Conservation (phyloP, 2,329 filamentous ascomycete species). For the Periconia sp. region DNA sequence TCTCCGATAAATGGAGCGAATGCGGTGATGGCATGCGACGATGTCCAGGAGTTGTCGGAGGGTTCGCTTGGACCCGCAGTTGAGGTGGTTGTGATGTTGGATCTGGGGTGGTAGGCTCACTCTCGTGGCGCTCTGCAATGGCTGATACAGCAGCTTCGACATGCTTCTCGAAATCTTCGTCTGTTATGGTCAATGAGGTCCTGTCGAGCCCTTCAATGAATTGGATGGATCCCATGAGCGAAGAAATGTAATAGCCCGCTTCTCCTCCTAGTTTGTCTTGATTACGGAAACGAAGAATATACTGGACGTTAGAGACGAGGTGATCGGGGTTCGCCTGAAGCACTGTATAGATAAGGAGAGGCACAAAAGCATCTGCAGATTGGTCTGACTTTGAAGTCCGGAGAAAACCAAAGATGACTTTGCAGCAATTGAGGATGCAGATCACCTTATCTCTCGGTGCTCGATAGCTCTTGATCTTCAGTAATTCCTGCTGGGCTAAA, state of each 20-base stretch:
- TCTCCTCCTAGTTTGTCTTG: slow-evolving; percentile 98
- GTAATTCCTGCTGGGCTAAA: slow-evolving; percentile 89
- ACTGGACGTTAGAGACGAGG: slow-evolving; percentile 96
- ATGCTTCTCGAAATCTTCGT: slow-evolving; percentile 93
- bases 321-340: slow-evolving; percentile 94
- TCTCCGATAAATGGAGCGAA: slow-evolving; percentile 53
- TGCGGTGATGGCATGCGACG: slow-evolving; percentile 50
- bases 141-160: slow-evolving; percentile 96
- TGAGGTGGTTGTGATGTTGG: slow-evolving; percentile 16
- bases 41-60: slow-evolving; percentile 32
- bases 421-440: slow-evolving; percentile 97
- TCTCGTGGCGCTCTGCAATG: slow-evolving; percentile 85
- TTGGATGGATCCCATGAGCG: slow-evolving; percentile 91
- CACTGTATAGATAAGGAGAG: slow-evolving; percentile 90
- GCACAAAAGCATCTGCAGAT: slow-evolving; percentile 94
- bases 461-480: slow-evolving; percentile 96
- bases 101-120: slow-evolving; percentile 46
- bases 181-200: slow-evolving; percentile 88
- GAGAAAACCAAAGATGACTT: slow-evolving; percentile 95
- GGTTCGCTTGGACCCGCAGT: slow-evolving; percentile 19
- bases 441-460: slow-evolving; percentile 99
- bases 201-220: slow-evolving; percentile 97
- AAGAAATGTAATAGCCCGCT: slow-evolving; percentile 96
- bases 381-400: slow-evolving; percentile 93
- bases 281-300: slow-evolving; percentile 94